Percentiles rank a stretch among this genome's conserved stretches.
Evolutionary conservation across 148 eudicot species (phyloP).

Genomic region (Rhododendron ferrugineum): DNA sequence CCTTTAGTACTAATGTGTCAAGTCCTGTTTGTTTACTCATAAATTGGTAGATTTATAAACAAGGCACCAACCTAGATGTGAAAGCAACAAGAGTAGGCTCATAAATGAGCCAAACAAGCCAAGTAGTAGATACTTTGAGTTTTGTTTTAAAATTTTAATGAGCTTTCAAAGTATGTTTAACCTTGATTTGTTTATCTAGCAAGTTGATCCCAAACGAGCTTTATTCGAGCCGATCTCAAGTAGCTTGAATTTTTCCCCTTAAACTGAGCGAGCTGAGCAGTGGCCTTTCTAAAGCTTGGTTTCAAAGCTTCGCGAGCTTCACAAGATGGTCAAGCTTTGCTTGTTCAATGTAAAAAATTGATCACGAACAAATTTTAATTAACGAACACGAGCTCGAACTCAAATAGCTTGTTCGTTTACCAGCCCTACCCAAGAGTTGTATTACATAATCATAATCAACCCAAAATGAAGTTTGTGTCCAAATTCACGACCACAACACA

Average conservation of each 20-base stretch:
- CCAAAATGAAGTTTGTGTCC: neutral
- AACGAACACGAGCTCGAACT: too few species aligned
- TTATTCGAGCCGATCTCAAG: neutral
- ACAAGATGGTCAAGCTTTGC: neutral
- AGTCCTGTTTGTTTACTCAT: neutral
- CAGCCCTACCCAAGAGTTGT: neutral
- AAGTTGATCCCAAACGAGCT: neutral
- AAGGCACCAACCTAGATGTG: neutral
- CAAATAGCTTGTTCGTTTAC: neutral
- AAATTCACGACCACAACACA: neutral
- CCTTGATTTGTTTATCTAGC: neutral
- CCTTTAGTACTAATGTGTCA: neutral
- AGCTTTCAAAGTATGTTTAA: neutral
- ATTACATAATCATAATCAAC: neutral
- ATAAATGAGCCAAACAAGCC: neutral
- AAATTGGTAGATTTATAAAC: neutral
- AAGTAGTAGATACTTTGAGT: neutral
- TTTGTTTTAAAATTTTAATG: too few species aligned
- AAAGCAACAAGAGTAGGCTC: neutral
- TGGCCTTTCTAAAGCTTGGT: neutral
- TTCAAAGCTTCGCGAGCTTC: neutral
- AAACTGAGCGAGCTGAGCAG: neutral
- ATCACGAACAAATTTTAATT: neutral
- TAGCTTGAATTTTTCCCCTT: neutral
- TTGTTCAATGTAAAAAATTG: too few species aligned